A percentile compares a stretch with the other conserved stretches of the same genome.
These are phyloP conservation scores for Chimonanthus praecox DNA, from an alignment of 164 flowering plant species.

Conservation along the genomic window DNA sequence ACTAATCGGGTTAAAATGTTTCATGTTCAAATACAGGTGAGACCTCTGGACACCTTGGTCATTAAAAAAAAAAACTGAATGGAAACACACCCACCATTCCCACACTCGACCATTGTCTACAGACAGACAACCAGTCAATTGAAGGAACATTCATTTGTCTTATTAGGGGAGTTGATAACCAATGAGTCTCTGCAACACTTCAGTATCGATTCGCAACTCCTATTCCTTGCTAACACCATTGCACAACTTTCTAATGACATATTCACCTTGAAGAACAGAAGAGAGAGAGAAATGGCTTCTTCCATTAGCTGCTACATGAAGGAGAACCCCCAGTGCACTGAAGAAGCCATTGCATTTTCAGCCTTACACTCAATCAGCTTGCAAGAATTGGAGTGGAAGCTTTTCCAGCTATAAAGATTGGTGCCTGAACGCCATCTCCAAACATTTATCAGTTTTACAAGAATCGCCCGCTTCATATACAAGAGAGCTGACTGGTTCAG, in stretches of 20 bases:
- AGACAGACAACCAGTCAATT: not conserved
- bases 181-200: not conserved
- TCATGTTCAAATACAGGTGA: too few relatives aligned
- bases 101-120: not conserved
- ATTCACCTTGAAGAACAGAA: not conserved
- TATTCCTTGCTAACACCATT: not conserved
- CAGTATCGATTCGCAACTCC: not conserved
- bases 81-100: not conserved
- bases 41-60: too few relatives aligned
- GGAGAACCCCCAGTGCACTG: conserved; percentile 4
- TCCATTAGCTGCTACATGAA: conserved; percentile 2
- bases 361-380: not conserved
- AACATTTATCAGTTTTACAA: not conserved
- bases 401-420: not conserved
- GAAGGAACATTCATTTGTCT: not conserved
- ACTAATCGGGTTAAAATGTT: too few relatives aligned
- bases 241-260: conserved; percentile 1
- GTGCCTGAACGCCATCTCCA: not conserved
- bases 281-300: conserved; percentile 4
- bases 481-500: not conserved
- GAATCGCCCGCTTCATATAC: not conserved
- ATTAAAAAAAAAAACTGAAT: not conserved
- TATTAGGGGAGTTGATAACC: not conserved
- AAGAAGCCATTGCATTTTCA: not conserved
- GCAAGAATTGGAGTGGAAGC: conserved; percentile 6